Evolutionary conservation across 1,284 basidiomycete species (phyloP).

Genomic region (Naganishia albida): DNA sequence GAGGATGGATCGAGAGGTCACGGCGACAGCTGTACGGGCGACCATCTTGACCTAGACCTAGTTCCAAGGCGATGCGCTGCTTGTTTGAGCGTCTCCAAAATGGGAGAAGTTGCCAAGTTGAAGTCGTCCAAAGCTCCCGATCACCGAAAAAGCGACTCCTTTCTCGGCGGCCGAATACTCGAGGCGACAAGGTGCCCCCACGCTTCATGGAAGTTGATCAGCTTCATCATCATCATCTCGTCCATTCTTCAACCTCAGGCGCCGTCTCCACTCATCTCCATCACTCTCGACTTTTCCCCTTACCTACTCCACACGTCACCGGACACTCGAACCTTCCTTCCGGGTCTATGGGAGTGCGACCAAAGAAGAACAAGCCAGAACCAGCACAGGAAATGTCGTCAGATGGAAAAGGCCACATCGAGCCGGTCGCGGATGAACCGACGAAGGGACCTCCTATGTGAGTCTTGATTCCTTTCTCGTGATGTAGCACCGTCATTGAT

Average conservation of each 20-base stretch:
- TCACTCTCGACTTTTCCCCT: too few species aligned
- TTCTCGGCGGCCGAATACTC: too few species aligned
- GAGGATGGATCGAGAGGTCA: constrained; percentile 8
- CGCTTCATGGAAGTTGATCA: neutral
- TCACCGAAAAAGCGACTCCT: constrained; percentile 6
- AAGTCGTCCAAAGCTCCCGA: neutral
- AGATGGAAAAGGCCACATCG: constrained; percentile 1
- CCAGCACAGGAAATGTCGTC: constrained; percentile 5
- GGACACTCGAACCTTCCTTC: too few species aligned
- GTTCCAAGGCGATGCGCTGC: too few species aligned
- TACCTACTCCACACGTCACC: too few species aligned
- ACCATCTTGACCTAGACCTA: constrained; percentile 1
- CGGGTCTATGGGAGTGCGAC: neutral
- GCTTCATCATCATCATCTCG: constrained; percentile 3
- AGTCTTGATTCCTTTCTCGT: neutral
- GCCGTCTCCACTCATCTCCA: neutral
- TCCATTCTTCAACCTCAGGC: too few species aligned
- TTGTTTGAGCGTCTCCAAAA: too few species aligned
- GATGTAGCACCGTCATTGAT: neutral
- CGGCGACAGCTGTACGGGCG: constrained; percentile 1
- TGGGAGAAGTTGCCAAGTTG: neutral
- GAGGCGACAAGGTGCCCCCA: too few species aligned
- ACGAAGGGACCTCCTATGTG: constrained; percentile 27
- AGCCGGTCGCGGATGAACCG: constrained; percentile 20
- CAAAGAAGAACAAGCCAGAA: neutral